Conservation (phyloP, 164 flowering plant species). For the Vitis cinerea region DNA sequence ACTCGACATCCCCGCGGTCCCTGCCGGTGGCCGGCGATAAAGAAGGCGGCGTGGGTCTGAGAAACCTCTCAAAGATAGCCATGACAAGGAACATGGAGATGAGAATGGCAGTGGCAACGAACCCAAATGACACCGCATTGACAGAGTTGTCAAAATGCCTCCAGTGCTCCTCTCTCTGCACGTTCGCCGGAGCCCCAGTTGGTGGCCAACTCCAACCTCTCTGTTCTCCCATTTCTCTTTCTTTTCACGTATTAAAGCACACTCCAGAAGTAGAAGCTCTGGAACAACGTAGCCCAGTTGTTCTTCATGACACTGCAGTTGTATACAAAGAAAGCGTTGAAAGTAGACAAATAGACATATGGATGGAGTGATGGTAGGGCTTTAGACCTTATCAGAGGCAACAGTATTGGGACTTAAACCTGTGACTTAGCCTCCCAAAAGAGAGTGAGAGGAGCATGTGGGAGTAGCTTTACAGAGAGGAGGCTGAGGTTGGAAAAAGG, state of each 20-base stretch:
- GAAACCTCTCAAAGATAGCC: conserved; percentile 85
- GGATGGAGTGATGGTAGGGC: not conserved
- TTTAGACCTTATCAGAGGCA: not conserved
- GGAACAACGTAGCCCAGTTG: not conserved
- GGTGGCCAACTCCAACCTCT: conserved; percentile 36
- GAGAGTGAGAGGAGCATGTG: not conserved
- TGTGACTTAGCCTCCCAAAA: not conserved
- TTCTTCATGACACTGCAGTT: conserved; percentile 1
- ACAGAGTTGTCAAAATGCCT: conserved; percentile 72
- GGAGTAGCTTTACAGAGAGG: too few relatives aligned
- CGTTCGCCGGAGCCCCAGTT: conserved; percentile 37
- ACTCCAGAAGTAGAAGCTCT: too few relatives aligned
- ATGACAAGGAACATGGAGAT: conserved; percentile 87
- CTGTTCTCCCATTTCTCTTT: conserved; percentile 15
- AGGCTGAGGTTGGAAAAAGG: too few relatives aligned
- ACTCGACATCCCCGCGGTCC: conserved; percentile 38
- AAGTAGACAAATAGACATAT: not conserved
- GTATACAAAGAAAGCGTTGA: not conserved
- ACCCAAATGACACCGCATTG: conserved; percentile 88
- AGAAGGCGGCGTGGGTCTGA: conserved; percentile 46
- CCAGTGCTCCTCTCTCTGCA: conserved; percentile 60
- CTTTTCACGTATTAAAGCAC: not conserved
- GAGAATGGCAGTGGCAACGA: conserved; percentile 90
- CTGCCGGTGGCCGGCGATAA: conserved; percentile 24
- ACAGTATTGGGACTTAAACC: not conserved